Base-by-base conservation (phyloP, 441 rosid genomes). In the Raphanus hybrid region DNA sequence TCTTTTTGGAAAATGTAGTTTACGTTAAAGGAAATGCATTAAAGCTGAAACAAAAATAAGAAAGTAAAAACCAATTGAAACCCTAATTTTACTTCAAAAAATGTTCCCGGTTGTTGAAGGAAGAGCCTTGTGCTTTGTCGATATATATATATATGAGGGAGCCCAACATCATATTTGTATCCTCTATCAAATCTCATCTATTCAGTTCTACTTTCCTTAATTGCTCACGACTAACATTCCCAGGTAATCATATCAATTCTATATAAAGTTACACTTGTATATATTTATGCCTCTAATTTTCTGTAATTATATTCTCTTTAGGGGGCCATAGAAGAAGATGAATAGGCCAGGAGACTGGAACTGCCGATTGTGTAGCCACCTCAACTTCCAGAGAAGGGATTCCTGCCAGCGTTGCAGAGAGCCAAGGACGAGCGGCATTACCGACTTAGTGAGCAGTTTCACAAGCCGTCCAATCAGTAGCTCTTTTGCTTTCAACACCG, bases 261-360 rank as follows among this genome's bases (percentile, higher is more conserved):
- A 39, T 50, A 63, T 6, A 32, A 6, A 2, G 37, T 70, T 43
- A 66, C 55, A 35, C 37, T 48, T 34, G 14, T 37, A 26, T 8
- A 8, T 15, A 27, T 9, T 50, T 4, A 16, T 20, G 20, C 15
- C 3, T 64, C 8, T 59, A 8, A 4, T 16, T n/a, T 48, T 45
- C 12, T 41, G 26, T 35, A 16, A 10, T 43, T 59, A 10, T 9
- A 41, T 48, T 48, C 63, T 59, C 61, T 61, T 3, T n/a, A 8
- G 37, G 27, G 54, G 60, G 12, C 8, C 67, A 16, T 32, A 62
- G 64, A 68, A 67, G 78, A 84, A 79, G 74, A 93, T 92, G 98
- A 94, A 82, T 77, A 84, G 98, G 84, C 90, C 97, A 7, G 97
- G 98, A 76, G 98, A 94, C 68, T 92, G 98, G 98, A 92, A 91